phyloP scores from a whole-genome alignment of 768 basidiomycete genomes.

The Leucosporidium creatinivorum region DNA sequence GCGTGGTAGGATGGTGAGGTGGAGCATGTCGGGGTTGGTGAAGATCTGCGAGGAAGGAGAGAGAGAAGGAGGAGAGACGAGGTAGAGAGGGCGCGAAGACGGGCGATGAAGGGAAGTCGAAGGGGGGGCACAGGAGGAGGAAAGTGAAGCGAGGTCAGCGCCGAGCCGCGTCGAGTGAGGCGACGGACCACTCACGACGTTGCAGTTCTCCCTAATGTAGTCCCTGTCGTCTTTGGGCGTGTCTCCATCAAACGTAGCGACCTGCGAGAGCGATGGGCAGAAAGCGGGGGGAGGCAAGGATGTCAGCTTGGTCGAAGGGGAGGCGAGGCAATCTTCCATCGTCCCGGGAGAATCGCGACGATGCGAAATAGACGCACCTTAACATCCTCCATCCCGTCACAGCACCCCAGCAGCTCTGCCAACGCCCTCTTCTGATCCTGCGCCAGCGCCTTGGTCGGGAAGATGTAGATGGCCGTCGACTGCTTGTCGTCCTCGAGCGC shows the following conservation, averaged over 20 bases:
- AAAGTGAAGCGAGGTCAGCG: too few species aligned
- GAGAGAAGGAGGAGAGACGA: too few species aligned
- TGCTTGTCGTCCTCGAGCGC: constrained; percentile 56
- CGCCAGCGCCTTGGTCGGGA: constrained; percentile 88
- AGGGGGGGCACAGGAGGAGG: too few species aligned
- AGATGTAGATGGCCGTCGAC: constrained; percentile 72
- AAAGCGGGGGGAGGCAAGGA: background rate
- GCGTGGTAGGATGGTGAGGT: constrained; percentile 72
- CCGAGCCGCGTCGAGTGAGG: too few species aligned
- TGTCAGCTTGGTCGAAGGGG: background rate
- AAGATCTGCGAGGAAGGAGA: constrained; percentile 49
- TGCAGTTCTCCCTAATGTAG: constrained; percentile 60
- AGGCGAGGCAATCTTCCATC: background rate
- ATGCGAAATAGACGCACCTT: too few species aligned
- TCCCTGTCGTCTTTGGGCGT: constrained; percentile 63
- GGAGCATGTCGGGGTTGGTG: constrained; percentile 85
- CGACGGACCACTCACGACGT: constrained; percentile 19
- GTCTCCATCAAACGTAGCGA: constrained; percentile 82
- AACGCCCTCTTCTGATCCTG: constrained; percentile 74
- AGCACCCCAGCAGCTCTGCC: constrained; percentile 57
- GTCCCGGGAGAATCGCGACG: too few species aligned
- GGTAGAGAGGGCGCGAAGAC: background rate
- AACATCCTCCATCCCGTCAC: constrained; percentile 57
- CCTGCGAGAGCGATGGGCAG: constrained; percentile 39
- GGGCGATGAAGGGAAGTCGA: background rate